Evolutionary conservation across 352 stramenopile genomes (phyloP).

Genomic region (Globisporangium takayamanum): DNA sequence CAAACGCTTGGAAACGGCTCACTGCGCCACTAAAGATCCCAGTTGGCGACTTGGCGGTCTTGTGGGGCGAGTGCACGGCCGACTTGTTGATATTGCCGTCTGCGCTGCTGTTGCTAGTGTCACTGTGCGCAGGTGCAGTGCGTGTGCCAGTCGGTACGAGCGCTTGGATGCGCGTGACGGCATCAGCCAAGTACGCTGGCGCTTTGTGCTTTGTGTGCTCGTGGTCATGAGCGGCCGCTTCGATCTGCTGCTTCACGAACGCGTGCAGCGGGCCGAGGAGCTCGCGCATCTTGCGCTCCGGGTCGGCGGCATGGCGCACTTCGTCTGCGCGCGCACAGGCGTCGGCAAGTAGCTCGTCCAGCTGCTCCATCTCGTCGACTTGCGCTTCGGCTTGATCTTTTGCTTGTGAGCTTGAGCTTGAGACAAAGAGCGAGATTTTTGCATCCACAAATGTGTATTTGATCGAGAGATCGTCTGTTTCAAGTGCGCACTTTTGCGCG

Average conservation of each 20-base stretch:
- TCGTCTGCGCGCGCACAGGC: slow-evolving; percentile 38
- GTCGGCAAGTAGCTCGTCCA: slow-evolving; percentile 53
- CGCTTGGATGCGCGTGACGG: slow-evolving; percentile 31
- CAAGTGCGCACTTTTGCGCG: not conserved
- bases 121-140: slow-evolving; percentile 9
- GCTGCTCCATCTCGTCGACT: slow-evolving; percentile 29
- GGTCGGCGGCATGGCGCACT: slow-evolving; percentile 29
- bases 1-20: slow-evolving; percentile 27
- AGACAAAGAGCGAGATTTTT: not conserved
- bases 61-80: slow-evolving; percentile 6
- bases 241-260: slow-evolving; percentile 28
- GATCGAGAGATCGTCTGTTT: not conserved
- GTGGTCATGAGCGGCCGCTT: not conserved
- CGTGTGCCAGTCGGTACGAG: slow-evolving; percentile 17
- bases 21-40: slow-evolving; percentile 33
- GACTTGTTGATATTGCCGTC: slow-evolving; percentile 9
- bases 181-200: slow-evolving; percentile 23
- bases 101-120: slow-evolving; percentile 13
- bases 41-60: slow-evolving; percentile 17
- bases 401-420: not conserved
- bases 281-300: slow-evolving; percentile 28
- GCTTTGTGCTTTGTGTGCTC: slow-evolving; percentile 5
- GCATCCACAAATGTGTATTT: not conserved
- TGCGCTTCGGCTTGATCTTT: not conserved
- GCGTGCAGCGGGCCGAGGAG: slow-evolving; percentile 48